Conservation (phyloP, 2,329 filamentous ascomycete species). For the Aspergillus uvarum region DNA sequence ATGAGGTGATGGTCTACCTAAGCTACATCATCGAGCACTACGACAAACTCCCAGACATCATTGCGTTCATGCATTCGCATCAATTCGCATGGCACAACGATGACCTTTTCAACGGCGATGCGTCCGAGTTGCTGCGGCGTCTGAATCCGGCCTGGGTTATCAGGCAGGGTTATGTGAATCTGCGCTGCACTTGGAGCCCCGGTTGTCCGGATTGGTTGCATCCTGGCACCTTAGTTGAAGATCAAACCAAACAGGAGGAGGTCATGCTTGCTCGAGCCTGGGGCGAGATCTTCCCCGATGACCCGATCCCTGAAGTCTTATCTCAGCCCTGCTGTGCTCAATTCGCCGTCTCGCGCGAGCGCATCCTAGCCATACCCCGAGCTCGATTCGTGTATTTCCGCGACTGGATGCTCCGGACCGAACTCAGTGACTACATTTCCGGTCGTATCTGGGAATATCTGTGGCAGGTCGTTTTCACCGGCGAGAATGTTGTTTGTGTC, state of each 20-base stretch:
- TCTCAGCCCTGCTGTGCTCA: conserved; percentile 65
- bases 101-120: conserved; percentile 51
- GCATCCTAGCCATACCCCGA: conserved; percentile 55
- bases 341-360: conserved; percentile 60
- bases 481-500: conserved; percentile 45
- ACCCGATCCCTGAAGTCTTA: conserved; percentile 49
- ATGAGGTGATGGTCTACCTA: conserved; percentile 63
- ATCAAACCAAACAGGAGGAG: conserved; percentile 49
- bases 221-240: conserved; percentile 40
- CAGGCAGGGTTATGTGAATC: conserved; percentile 58
- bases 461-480: conserved; percentile 64
- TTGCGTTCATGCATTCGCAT: conserved; percentile 61
- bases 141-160: conserved; percentile 54
- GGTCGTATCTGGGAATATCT: conserved; percentile 64
- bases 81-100: conserved; percentile 62
- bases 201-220: conserved; percentile 62
- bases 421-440: conserved; percentile 55
- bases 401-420: conserved; percentile 61
- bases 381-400: conserved; percentile 58
- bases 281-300: conserved; percentile 49
- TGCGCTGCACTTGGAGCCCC: conserved; percentile 58
- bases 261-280: conserved; percentile 47
- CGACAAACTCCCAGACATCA: conserved; percentile 57
- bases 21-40: conserved; percentile 65
- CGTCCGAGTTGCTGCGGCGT: conserved; percentile 51